Evolutionary conservation across 2,329 filamentous ascomycete genomes (phyloP).

Genomic region (Penicillium sumatraense): DNA sequence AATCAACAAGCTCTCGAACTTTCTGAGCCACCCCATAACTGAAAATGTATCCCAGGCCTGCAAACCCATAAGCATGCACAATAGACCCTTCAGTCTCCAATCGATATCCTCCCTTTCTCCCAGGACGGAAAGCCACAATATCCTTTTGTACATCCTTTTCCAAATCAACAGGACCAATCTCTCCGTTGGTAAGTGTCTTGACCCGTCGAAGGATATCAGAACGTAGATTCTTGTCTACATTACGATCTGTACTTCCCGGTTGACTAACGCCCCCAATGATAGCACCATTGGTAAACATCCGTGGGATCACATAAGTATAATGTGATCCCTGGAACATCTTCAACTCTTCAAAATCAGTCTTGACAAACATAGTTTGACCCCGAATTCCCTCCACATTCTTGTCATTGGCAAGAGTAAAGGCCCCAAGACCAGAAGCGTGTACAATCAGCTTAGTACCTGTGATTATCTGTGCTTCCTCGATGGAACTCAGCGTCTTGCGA

Average conservation of each 20-base stretch:
- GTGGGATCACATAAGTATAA: constrained; percentile 28
- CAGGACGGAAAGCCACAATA: constrained; percentile 26
- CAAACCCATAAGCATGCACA: constrained; percentile 27
- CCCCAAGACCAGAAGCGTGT: constrained; percentile 24
- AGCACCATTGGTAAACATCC: constrained; percentile 21
- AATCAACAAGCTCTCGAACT: background rate
- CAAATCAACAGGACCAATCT: constrained; percentile 7
- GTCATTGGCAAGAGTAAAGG: constrained; percentile 25
- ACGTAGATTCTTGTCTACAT: constrained; percentile 9
- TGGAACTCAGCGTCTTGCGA: constrained; percentile 9
- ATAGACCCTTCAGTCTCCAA: constrained; percentile 18
- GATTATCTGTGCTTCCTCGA: constrained; percentile 11
- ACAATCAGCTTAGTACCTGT: constrained; percentile 12
- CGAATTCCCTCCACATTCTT: constrained; percentile 37
- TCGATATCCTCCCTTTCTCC: constrained; percentile 22
- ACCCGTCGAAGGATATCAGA: constrained; percentile 19
- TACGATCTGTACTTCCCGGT: constrained; percentile 11
- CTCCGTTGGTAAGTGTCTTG: constrained; percentile 2
- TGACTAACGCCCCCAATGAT: constrained; percentile 26
- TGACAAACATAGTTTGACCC: constrained; percentile 29
- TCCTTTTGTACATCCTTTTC: constrained; percentile 10
- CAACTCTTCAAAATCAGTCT: constrained; percentile 21
- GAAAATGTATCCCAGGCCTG: constrained; percentile 30
- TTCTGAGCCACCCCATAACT: background rate
- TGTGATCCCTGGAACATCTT: constrained; percentile 25